Evolutionary conservation across 768 basidiomycete species (phyloP).

Genomic region (Leucocoprinus leucothites): DNA sequence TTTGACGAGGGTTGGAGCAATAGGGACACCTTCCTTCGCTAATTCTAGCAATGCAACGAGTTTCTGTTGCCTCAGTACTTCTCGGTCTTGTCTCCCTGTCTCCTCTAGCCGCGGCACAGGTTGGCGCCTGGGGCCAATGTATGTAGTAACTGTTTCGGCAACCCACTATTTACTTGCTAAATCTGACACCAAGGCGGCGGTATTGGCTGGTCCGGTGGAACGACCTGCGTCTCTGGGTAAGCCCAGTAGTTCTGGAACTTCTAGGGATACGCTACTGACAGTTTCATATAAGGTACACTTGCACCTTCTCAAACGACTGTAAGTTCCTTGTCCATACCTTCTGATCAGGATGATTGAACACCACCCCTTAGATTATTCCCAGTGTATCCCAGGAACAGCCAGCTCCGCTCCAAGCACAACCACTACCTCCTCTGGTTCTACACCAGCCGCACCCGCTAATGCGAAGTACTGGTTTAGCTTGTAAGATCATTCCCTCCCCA

Average conservation of each 20-base stretch:
- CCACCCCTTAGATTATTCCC: conserved; percentile 33
- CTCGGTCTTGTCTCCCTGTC: conserved; percentile 11
- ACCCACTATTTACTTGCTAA: not conserved
- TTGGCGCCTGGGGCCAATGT: conserved; percentile 23
- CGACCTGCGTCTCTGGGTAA: conserved; percentile 39
- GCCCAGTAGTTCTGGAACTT: not conserved
- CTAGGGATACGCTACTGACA: not conserved
- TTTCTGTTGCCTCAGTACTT: conserved; percentile 12
- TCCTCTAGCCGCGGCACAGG: conserved; percentile 18
- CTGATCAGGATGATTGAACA: not conserved
- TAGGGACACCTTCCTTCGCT: not conserved
- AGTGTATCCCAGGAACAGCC: conserved; percentile 32
- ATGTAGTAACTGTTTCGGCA: not conserved
- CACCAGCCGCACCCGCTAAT: not conserved
- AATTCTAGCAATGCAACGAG: conserved; percentile 12
- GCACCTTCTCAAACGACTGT: conserved; percentile 21
- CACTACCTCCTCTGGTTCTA: not conserved
- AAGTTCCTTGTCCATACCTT: conserved; percentile 23
- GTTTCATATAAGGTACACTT: conserved; percentile 13
- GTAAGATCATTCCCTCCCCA: conserved; percentile 26
- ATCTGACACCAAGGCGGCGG: conserved; percentile 19
- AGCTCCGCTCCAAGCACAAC: not conserved
- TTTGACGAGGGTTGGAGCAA: not conserved
- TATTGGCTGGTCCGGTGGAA: conserved; percentile 38
- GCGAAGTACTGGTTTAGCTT: conserved; percentile 58